These are phyloP conservation scores for Lumnitzera littorea DNA, from an alignment of 345 rosid species.

Conservation along the genomic window DNA sequence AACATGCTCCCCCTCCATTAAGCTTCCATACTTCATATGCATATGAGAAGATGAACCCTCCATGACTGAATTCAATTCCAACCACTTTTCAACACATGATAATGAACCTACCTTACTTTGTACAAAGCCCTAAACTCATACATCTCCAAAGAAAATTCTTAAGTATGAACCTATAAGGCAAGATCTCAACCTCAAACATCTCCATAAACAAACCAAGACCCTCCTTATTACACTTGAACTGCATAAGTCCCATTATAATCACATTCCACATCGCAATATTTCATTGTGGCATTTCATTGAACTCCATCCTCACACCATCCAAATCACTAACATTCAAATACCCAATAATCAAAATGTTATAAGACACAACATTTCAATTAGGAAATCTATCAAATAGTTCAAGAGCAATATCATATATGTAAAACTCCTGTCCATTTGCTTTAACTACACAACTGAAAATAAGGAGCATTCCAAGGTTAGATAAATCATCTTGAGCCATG, in stretches of 20 bases:
- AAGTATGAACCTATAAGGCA: constrained; percentile 45
- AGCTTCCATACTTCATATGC: constrained; percentile 67
- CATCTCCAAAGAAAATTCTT: constrained; percentile 70
- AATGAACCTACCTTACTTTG: constrained; percentile 61
- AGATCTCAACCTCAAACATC: constrained; percentile 48
- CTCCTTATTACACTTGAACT: constrained; percentile 45
- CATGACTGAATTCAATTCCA: constrained; percentile 18
- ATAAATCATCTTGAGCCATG: constrained; percentile 19
- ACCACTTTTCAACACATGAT: constrained; percentile 57
- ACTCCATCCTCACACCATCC: constrained; percentile 45
- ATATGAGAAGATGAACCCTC: constrained; percentile 63
- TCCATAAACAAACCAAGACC: constrained; percentile 43
- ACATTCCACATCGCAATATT: constrained; percentile 67
- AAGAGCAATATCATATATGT: constrained; percentile 14
- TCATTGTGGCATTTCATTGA: constrained; percentile 52
- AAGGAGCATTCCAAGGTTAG: background rate
- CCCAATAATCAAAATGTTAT: constrained; percentile 62
- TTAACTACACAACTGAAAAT: background rate
- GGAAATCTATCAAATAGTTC: constrained; percentile 38
- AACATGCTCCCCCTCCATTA: constrained; percentile 36
- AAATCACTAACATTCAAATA: constrained; percentile 34
- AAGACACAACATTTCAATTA: constrained; percentile 59
- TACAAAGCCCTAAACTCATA: constrained; percentile 36
- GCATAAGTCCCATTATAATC: constrained; percentile 60
- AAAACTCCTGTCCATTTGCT: background rate